These are phyloP conservation scores for Psilocybe cyanescens DNA, from an alignment of 768 basidiomycete genomes.

Conservation along the genomic window DNA sequence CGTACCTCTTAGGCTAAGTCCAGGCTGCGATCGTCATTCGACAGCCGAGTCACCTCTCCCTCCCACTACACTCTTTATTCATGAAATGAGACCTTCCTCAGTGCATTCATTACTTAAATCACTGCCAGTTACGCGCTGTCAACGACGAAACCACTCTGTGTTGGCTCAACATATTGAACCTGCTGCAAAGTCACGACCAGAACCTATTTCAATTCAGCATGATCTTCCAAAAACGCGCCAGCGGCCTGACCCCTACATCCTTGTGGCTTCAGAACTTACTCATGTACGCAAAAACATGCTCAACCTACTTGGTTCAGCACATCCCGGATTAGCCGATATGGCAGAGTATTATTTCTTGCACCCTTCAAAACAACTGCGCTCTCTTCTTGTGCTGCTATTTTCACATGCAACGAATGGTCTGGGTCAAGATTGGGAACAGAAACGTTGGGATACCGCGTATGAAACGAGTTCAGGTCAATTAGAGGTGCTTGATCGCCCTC, in stretches of 20 bases:
- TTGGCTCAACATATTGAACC: slow-evolving; percentile 46
- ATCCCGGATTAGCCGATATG: slow-evolving; percentile 85
- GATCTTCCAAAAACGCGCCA: slow-evolving; percentile 23
- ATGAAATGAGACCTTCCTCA: slow-evolving; percentile 20
- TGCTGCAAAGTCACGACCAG: slow-evolving; percentile 27
- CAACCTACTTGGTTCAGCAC: slow-evolving; percentile 82
- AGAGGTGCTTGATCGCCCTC: slow-evolving; percentile 74
- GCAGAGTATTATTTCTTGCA: slow-evolving; percentile 93
- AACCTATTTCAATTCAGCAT: slow-evolving; percentile 31
- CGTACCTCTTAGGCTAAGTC: slow-evolving; percentile 3
- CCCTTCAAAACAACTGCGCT: slow-evolving; percentile 89
- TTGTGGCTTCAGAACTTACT: slow-evolving; percentile 76
- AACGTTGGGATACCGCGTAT: slow-evolving; percentile 60
- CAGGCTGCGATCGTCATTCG: neutral
- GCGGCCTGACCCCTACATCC: slow-evolving; percentile 64
- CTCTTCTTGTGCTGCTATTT: slow-evolving; percentile 88
- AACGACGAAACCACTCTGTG: slow-evolving; percentile 39
- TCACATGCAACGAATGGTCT: slow-evolving; percentile 93
- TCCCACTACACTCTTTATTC: slow-evolving; percentile 2
- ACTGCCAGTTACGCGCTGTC: slow-evolving; percentile 29
- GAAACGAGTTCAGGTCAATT: slow-evolving; percentile 57
- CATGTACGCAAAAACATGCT: slow-evolving; percentile 75
- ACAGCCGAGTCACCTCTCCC: slow-evolving; percentile 6
- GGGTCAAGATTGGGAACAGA: slow-evolving; percentile 63
- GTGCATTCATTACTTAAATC: slow-evolving; percentile 21